Conservation (phyloP, 257 asterid genomes). For the Solanum habrochaites region DNA sequence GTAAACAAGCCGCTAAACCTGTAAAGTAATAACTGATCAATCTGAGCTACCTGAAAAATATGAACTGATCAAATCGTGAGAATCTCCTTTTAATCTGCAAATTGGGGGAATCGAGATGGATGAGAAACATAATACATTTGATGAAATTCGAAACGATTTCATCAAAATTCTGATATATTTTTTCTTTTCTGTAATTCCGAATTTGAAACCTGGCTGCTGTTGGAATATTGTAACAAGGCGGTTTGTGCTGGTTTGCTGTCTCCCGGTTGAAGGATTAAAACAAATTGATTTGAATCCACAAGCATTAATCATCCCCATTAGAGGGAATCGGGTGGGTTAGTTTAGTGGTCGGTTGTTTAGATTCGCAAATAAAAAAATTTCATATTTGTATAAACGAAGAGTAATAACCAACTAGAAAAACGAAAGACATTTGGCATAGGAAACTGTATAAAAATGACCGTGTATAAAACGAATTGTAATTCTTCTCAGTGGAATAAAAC, state of each 20-base stretch:
- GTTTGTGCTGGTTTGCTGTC: neutral
- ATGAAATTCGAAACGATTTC: neutral
- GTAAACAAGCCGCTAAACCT: no score
- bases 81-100: slow-evolving; percentile 26
- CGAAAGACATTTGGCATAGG: no score
- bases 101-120: slow-evolving; percentile 15
- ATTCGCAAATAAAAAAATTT: no score
- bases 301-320: slow-evolving; percentile 19
- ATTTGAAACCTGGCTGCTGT: slow-evolving; percentile 22
- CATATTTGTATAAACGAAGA: no score
- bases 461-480: no score
- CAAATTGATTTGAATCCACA: slow-evolving; percentile 20
- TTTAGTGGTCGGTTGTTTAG: no score
- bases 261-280: slow-evolving; percentile 5
- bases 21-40: no score
- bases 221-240: neutral
- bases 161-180: neutral
- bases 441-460: no score
- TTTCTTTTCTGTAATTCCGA: slow-evolving; percentile 2
- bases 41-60: slow-evolving; percentile 37
- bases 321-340: no score
- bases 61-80: slow-evolving; percentile 39
- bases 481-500: no score
- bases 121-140: slow-evolving; percentile 5
- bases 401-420: no score